Evolutionary conservation across 768 basidiomycete species (phyloP).

Genomic region (Rubroboletus pulcherrimus): DNA sequence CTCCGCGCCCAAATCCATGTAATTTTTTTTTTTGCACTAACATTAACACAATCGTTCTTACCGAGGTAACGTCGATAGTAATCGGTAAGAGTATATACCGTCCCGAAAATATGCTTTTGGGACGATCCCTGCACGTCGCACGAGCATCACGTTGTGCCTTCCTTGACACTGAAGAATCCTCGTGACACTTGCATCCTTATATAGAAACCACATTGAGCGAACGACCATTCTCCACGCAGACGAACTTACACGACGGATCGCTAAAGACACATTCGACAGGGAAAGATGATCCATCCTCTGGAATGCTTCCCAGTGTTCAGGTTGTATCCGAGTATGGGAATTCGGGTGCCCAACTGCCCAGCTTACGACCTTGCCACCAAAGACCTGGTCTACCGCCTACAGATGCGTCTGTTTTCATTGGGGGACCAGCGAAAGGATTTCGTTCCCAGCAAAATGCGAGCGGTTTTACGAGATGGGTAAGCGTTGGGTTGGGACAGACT

Average conservation of each 20-base stretch:
- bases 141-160: not conserved
- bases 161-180: not conserved
- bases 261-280: not conserved
- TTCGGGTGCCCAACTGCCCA: slow-evolving; percentile 21
- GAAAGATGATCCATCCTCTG: not conserved
- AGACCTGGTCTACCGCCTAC: slow-evolving; percentile 36
- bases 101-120: not conserved
- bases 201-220: not conserved
- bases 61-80: not conserved
- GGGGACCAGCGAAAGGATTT: not conserved
- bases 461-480: slow-evolving; percentile 18
- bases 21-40: not conserved
- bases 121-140: not conserved
- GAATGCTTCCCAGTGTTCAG: not conserved
- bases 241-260: not conserved
- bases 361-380: slow-evolving; percentile 34
- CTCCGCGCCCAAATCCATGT: not conserved
- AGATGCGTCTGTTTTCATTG: not conserved
- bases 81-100: not conserved
- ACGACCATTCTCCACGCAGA: not conserved
- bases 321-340: not conserved
- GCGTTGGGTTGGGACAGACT: slow-evolving; percentile 22
- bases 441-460: slow-evolving; percentile 26
- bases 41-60: not conserved
- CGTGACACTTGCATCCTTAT: not conserved